Evolutionary conservation across 2,329 filamentous ascomycete genomes (phyloP).

Genomic region (Phialemoniopsis sp.): DNA sequence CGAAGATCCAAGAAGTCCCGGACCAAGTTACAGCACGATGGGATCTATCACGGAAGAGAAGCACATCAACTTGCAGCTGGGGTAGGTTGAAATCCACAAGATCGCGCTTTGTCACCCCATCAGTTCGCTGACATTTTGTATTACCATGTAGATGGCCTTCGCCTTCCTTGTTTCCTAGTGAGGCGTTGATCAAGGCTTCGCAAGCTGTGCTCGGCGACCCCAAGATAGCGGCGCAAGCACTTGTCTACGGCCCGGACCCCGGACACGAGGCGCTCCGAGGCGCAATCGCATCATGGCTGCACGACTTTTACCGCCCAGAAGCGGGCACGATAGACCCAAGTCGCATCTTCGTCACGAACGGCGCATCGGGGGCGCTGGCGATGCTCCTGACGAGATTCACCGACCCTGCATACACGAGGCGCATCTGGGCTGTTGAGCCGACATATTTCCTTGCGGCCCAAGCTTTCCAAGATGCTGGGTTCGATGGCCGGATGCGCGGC

Average conservation of each 20-base stretch:
- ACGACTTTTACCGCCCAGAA: constrained; percentile 40
- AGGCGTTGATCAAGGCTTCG: constrained; percentile 27
- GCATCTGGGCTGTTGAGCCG: background rate
- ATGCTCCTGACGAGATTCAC: background rate
- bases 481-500: background rate
- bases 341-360: constrained; percentile 56
- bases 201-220: constrained; percentile 41
- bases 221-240: constrained; percentile 36
- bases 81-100: too few relatives aligned
- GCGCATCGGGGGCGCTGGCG: constrained; percentile 51
- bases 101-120: too few relatives aligned
- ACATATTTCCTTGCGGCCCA: background rate
- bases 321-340: constrained; percentile 31
- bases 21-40: too few relatives aligned
- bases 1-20: too few relatives aligned
- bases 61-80: too few relatives aligned
- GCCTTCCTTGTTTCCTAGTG: background rate
- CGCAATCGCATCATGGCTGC: constrained; percentile 53
- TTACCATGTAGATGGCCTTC: too few relatives aligned
- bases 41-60: too few relatives aligned
- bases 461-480: background rate
- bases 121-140: too few relatives aligned
- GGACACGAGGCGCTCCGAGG: constrained; percentile 46
- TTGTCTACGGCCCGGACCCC: constrained; percentile 56
- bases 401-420: background rate